phyloP scores from a whole-genome alignment of 306 rosid genomes.

The Inga laurina region DNA sequence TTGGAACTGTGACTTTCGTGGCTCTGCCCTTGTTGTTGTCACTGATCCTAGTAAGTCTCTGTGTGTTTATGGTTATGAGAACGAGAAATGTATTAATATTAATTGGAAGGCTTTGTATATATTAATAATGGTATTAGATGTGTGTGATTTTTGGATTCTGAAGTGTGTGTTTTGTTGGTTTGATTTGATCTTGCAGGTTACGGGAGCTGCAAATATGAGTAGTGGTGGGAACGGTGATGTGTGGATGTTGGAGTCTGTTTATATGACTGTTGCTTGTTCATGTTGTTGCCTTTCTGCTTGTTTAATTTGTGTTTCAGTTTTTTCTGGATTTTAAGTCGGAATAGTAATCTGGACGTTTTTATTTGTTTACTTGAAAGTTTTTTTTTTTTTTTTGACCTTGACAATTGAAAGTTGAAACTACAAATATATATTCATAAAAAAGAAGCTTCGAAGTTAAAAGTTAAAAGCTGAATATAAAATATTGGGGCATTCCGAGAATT shows the following conservation, averaged over 20 bases:
- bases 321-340: not conserved
- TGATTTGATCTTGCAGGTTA: conserved; percentile 33
- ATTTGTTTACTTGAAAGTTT: too few species aligned
- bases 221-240: not conserved
- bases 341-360: too few species aligned
- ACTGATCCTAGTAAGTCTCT: conserved; percentile 44
- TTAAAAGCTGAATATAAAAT: too few species aligned
- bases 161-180: not conserved
- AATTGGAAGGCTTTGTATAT: not conserved
- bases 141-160: not conserved
- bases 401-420: too few species aligned
- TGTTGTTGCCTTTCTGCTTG: not conserved
- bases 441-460: too few species aligned
- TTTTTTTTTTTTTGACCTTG: too few species aligned
- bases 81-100: too few species aligned
- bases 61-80: not conserved
- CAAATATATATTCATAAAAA: too few species aligned
- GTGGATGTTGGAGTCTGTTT: not conserved
- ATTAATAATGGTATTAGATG: not conserved
- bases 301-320: not conserved
- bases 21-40: conserved; percentile 21
- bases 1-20: conserved; percentile 42
- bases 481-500: too few species aligned
- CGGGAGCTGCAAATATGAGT: conserved; percentile 29
- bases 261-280: too few species aligned